Conservation (phyloP, 805 yeast species). For the Metschnikowia henanensis region DNA sequence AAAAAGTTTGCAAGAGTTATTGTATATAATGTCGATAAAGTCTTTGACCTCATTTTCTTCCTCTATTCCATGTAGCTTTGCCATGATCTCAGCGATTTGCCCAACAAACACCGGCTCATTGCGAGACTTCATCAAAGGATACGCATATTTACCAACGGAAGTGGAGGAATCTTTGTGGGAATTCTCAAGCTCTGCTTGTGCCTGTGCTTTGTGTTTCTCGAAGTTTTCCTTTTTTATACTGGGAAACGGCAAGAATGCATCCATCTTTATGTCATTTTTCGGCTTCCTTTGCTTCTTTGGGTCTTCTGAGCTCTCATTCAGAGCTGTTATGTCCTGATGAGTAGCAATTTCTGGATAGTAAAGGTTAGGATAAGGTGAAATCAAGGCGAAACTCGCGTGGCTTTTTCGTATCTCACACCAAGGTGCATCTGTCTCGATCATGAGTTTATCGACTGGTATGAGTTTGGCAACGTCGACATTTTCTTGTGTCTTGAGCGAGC, state of each 20-base stretch:
- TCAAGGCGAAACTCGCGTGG: slow-evolving; percentile 66
- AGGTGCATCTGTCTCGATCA: slow-evolving; percentile 96
- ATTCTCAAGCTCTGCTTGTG: slow-evolving; percentile 20
- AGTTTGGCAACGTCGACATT: slow-evolving; percentile 62
- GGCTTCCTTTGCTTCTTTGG: slow-evolving; percentile 8
- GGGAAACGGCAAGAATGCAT: slow-evolving; percentile 60
- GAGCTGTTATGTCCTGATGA: background rate
- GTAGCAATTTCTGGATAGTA: slow-evolving; percentile 45
- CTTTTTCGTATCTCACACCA: slow-evolving; percentile 95
- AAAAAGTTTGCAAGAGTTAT: slow-evolving; percentile 36
- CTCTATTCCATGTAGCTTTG: slow-evolving; percentile 29
- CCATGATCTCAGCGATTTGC: slow-evolving; percentile 62
- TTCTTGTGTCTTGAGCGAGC: slow-evolving; percentile 79
- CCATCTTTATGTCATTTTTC: slow-evolving; percentile 33
- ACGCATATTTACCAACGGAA: slow-evolving; percentile 26
- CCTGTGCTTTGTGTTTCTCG: slow-evolving; percentile 29
- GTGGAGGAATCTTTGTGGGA: slow-evolving; percentile 8
- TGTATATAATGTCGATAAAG: slow-evolving; percentile 36
- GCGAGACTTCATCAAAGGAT: slow-evolving; percentile 71
- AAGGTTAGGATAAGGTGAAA: slow-evolving; percentile 56
- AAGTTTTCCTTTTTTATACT: slow-evolving; percentile 65
- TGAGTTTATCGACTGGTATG: slow-evolving; percentile 69
- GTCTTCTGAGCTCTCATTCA: background rate
- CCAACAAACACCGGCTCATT: slow-evolving; percentile 92
- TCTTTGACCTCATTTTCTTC: slow-evolving; percentile 29